Evolutionary conservation across 495 filamentous ascomycete genomes (phyloP), one percentile per base, ranked within the genome.

Genomic region (Tuber brumale): DNA sequence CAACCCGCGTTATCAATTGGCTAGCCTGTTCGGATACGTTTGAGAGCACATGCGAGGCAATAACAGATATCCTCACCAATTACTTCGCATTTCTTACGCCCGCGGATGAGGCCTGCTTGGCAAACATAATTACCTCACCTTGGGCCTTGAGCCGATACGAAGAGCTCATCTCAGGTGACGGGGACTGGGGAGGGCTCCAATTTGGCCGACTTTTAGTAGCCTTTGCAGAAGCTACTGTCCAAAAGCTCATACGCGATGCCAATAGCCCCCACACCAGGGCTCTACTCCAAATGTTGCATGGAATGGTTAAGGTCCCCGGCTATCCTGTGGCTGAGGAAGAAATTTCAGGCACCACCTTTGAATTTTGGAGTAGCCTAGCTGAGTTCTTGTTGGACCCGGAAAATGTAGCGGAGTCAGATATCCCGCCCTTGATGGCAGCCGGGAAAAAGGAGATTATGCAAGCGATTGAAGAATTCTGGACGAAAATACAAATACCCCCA

Each of bases 281-380:
- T 76, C 70, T 87, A 84, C 74, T 87, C 82, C 69, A 85, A 84
- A 84, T 86, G 84, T 69, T 88, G 85, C 73, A 85, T 91, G 88
- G 89, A 1, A 86, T 97, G 31, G 86, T 94, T 70, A 88, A 87
- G 42, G 89, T 89, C 10, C 88, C 91, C 51, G 93, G 94, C 12
- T 90, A 91, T 83, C 89, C 93, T 5, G 90, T 90, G 6, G 89
- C 89, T 39, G 93, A 96, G 23, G 93, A 97, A 80, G 86, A 87
- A 69, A 89, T 96, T 61, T 93, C 93, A 66, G 88, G 91, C 3
- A 88, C 89, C 6, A 90, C 91, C 3, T 86, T 97, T 42, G 92
- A 97, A 77, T 97, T 95, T 84, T 97, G 94, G 94, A 91, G 87
- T 18, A 88, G 87, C 5, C 91, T 89, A 76, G 87, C 90, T 35